A percentile compares a stretch with the other conserved stretches of the same genome.
Evolutionary conservation across 176 grass and related monocot genomes (phyloP).

Genomic region (Chrysopogon serrulatus): DNA sequence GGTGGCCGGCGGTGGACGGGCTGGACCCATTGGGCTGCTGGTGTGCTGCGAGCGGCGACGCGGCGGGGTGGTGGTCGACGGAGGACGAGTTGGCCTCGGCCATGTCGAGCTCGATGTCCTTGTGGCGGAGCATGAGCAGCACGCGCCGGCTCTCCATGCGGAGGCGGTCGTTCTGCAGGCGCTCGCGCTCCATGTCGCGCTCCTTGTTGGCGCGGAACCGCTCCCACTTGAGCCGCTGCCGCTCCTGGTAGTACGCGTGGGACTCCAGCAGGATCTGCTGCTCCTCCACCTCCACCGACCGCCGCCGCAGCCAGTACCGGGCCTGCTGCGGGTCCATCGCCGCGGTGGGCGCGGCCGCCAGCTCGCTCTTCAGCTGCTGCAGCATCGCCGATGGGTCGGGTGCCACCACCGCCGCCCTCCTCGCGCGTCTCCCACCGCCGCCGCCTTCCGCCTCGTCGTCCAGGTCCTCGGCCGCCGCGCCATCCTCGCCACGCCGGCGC

Average conservation of each 20-base stretch:
- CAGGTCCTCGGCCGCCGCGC: slow-evolving; percentile 18
- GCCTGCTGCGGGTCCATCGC: slow-evolving; percentile 30
- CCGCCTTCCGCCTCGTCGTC: slow-evolving; percentile 28
- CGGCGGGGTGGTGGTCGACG: slow-evolving; percentile 3
- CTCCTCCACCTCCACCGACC: slow-evolving; percentile 65
- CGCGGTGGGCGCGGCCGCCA: slow-evolving; percentile 15
- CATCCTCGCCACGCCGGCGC: slow-evolving; percentile 19
- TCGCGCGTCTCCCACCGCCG: background rate
- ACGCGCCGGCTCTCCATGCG: slow-evolving; percentile 62
- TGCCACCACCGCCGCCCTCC: background rate
- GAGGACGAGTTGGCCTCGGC: slow-evolving; percentile 40
- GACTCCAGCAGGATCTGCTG: slow-evolving; percentile 48
- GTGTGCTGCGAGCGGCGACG: background rate
- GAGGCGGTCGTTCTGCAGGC: slow-evolving; percentile 55
- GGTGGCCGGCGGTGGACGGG: slow-evolving; percentile 35
- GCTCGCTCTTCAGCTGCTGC: slow-evolving; percentile 58
- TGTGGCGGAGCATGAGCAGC: slow-evolving; percentile 74
- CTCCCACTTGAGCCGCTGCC: slow-evolving; percentile 76
- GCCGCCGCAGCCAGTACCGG: slow-evolving; percentile 52
- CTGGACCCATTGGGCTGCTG: slow-evolving; percentile 31
- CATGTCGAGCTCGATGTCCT: slow-evolving; percentile 54
- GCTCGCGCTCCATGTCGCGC: slow-evolving; percentile 63
- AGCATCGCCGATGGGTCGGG: slow-evolving; percentile 6
- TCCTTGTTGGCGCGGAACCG: slow-evolving; percentile 68
- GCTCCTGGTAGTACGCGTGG: slow-evolving; percentile 44